Evolutionary conservation across 371 early-diverging fungal species (phyloP), one percentile per base, ranked within the genome.

Genomic region (Rhizopus sp.): DNA sequence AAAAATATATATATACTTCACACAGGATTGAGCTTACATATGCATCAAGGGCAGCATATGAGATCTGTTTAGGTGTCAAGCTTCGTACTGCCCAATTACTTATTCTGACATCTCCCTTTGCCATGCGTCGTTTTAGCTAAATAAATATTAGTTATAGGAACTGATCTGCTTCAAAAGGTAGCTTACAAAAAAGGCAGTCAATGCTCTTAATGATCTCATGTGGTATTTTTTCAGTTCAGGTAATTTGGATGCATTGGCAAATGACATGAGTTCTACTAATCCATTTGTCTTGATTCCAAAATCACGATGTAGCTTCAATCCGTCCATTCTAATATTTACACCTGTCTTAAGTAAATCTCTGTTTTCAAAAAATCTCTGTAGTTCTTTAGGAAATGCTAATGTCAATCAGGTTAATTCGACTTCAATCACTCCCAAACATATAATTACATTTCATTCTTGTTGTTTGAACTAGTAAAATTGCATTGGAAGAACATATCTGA

Each of bases 31-130:
- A 48, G 13, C 67, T 59, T 65, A 79, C 83, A 77, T 81, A 86
- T 12, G 71, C 87, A 68, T 86, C 86, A 23, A 73, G 72, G 12
- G 85, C 82, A 3, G 86, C 86, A 70, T 86, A 86, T 33, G 69
- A 46, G 3, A 66, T 57, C 57, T 83, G 87, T 0, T 38, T 37
- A 3, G 51, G 13, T 5, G 66, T 60, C 39, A 86, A 54, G 5
- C 42, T 31, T 1, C 44, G 23, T 30, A 41, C 54, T 13, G 64
- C 66, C 87, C 87, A 86, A 52, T 84, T 75, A 45, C 84, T 80
- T 51, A 75, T 57, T 17, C 77, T 66, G 0, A 73, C 72, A 7
- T 60, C 59, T 2, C 66, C 72, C 42, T 82, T 78, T 13, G 72
- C 63, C 54, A 86, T 73, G 5, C 69, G 39, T 45, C 72, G 70